These are phyloP conservation scores for Sinapis alba DNA, from an alignment of 441 rosid genomes.

Conservation along the genomic window DNA sequence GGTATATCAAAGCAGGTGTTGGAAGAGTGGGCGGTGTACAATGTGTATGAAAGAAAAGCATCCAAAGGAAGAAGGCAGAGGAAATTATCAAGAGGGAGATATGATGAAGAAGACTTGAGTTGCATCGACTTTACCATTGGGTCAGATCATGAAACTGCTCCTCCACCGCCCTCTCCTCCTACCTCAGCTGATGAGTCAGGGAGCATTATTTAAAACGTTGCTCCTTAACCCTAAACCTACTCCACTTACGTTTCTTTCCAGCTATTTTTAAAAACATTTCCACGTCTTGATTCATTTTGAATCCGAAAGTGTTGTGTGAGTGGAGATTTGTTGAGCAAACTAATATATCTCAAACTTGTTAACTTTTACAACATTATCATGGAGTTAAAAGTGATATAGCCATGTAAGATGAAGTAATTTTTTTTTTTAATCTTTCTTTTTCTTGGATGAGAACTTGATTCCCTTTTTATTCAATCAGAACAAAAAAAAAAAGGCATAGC, in stretches of 20 bases:
- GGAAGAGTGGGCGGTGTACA: conserved; percentile 42
- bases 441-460: conserved; percentile 27
- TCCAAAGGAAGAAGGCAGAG: conserved; percentile 20
- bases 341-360: conserved; percentile 21
- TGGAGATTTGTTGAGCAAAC: conserved; percentile 23
- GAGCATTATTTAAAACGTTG: conserved; percentile 4
- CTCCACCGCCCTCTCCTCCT: conserved; percentile 39
- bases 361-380: conserved; percentile 14
- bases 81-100: conserved; percentile 13
- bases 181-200: conserved; percentile 36
- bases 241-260: conserved; percentile 28
- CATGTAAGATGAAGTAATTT: neutral
- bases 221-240: conserved; percentile 32
- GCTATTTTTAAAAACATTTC: neutral
- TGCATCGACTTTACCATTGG: conserved; percentile 30
- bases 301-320: conserved; percentile 22
- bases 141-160: conserved; percentile 31
- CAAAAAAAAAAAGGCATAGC: conserved; percentile 6
- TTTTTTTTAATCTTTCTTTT: neutral
- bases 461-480: conserved; percentile 13
- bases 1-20: neutral
- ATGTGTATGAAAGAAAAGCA: conserved; percentile 34
- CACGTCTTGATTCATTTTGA: conserved; percentile 24
- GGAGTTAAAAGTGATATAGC: conserved; percentile 1
- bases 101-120: conserved; percentile 25